These are phyloP conservation scores for Irpex lacteus DNA, from an alignment of 1,284 basidiomycete genomes.

Conservation along the genomic window DNA sequence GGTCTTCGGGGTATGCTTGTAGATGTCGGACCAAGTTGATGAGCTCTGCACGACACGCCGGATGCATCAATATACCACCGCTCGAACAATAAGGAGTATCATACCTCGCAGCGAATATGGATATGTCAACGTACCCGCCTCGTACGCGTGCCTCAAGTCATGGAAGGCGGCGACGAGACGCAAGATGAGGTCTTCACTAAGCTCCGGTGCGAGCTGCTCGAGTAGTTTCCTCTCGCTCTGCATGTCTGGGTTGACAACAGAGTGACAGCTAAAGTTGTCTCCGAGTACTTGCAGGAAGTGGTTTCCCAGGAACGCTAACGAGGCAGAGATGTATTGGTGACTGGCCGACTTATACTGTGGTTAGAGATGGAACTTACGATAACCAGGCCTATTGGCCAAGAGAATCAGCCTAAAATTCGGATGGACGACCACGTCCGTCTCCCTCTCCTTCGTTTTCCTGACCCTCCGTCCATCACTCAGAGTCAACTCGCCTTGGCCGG, in stretches of 20 bases:
- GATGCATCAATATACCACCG: neutral
- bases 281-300: slow-evolving; percentile 70
- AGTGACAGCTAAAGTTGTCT: slow-evolving; percentile 65
- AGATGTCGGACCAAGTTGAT: slow-evolving; percentile 65
- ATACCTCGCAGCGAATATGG: slow-evolving; percentile 65
- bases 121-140: slow-evolving; percentile 55
- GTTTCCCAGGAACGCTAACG: slow-evolving; percentile 63
- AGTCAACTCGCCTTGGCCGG: slow-evolving; percentile 59
- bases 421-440: slow-evolving; percentile 56
- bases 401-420: slow-evolving; percentile 60
- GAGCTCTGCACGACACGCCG: slow-evolving; percentile 41
- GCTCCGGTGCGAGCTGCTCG: slow-evolving; percentile 57
- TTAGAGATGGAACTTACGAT: slow-evolving; percentile 47
- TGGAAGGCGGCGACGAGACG: slow-evolving; percentile 63
- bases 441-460: slow-evolving; percentile 40
- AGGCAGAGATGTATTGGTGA: neutral
- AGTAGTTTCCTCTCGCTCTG: slow-evolving; percentile 57
- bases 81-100: neutral
- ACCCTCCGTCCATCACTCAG: slow-evolving; percentile 61
- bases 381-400: slow-evolving; percentile 69
- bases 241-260: slow-evolving; percentile 63
- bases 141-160: slow-evolving; percentile 56
- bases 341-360: neutral
- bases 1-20: slow-evolving; percentile 55
- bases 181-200: slow-evolving; percentile 48